Evolutionary conservation across 2,329 filamentous ascomycete species (phyloP), one percentile per base, ranked within the genome.

Genomic region (Apiospora pterosperma): DNA sequence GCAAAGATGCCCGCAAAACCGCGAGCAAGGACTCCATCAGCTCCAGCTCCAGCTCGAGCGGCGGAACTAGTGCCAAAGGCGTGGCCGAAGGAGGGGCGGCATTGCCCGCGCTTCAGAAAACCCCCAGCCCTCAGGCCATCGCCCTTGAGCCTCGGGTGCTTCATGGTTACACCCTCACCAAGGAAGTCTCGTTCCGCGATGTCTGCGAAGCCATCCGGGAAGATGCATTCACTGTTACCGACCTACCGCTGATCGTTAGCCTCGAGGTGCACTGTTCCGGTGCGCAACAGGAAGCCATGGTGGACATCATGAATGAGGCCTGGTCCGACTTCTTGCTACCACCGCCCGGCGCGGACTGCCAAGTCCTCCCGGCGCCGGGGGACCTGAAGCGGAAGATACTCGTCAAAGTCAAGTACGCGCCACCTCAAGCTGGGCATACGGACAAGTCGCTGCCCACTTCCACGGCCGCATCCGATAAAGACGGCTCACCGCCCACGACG

Each of bases 161-260:
- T 8, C 93, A 97, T 76, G 93, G 92, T 1, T 93, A 97, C 76
- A 98, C 96, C 0, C 84, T 97, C 23, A 99, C 96, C 19, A 94
- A 92, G 70, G 91, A 96, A 66, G 88, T 97, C 42, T 85, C 91
- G 0, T 98, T 98, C 77, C 88, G 94, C 61, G 87, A 91, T 48
- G 95, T 98, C 2, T 97, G 94, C 78, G 82, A 85, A 64, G 88
- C 92, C 0, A 94, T 98, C 69, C 84, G 88, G 36, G 87, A 97
- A 64, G 87, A 90, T 71, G 93, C 91, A 1, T 98, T 98, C 72
- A 79, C 85, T 3, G 86, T 82, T 4, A 90, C 87, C 23, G 89
- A 95, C 66, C 81, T 97, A 21, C 96, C 96, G 0, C 82, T 99
- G n/a, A 95, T 98, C 66, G 90, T 97, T 71, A 97, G 93, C 73